phyloP scores from a whole-genome alignment of 2,329 filamentous ascomycete genomes.

The Colletotrichum zoysiae region DNA sequence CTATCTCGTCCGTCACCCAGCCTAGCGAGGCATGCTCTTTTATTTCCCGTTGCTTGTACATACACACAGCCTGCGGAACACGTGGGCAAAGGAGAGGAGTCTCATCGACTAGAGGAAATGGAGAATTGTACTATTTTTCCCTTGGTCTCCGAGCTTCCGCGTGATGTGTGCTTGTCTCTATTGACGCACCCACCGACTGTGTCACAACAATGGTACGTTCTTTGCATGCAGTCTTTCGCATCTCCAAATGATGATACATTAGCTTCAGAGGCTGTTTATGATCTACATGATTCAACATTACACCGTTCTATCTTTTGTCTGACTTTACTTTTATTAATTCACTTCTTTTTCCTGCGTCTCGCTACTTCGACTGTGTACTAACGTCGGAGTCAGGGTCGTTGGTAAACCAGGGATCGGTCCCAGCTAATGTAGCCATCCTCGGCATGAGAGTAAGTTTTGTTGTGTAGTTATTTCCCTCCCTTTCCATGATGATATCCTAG shows the following conservation, averaged over 20 bases:
- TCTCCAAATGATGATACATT: slow-evolving; percentile 55
- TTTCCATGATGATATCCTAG: slow-evolving; percentile 55
- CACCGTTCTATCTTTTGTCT: slow-evolving; percentile 49
- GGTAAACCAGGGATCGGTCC: neutral
- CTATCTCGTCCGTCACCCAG: slow-evolving; percentile 6
- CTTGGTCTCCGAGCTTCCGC: slow-evolving; percentile 36
- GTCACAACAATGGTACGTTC: slow-evolving; percentile 40
- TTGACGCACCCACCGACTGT: slow-evolving; percentile 31
- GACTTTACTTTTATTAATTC: slow-evolving; percentile 11
- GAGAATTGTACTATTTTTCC: slow-evolving; percentile 47
- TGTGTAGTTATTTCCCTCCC: neutral
- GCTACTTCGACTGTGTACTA: neutral
- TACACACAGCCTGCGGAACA: slow-evolving; percentile 40
- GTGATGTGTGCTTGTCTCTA: slow-evolving; percentile 41
- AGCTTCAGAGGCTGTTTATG: slow-evolving; percentile 64
- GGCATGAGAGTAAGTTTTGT: neutral
- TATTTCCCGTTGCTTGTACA: slow-evolving; percentile 43
- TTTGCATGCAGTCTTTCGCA: slow-evolving; percentile 9
- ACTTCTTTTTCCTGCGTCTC: neutral
- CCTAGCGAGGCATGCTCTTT: slow-evolving; percentile 36
- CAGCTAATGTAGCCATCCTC: neutral
- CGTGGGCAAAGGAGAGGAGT: slow-evolving; percentile 40
- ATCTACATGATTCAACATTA: slow-evolving; percentile 54
- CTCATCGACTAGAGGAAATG: slow-evolving; percentile 49
- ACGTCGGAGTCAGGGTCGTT: neutral